Evolutionary conservation across 768 basidiomycete species (phyloP).

Genomic region (Boletus rubropictus): DNA sequence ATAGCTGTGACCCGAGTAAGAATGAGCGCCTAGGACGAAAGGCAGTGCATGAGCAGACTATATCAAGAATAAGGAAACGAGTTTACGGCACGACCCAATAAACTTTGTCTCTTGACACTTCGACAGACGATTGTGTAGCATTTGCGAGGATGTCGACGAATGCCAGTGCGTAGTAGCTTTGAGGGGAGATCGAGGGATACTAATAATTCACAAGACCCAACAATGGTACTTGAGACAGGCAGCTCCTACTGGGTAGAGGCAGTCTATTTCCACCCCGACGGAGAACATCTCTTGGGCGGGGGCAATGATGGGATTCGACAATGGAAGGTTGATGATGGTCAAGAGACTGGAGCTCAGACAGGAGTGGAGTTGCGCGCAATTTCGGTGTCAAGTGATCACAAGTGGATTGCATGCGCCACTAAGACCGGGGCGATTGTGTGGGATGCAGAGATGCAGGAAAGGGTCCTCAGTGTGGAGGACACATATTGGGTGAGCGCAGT

Average conservation of each 20-base stretch:
- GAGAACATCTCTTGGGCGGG: background rate
- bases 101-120: background rate
- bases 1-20: background rate
- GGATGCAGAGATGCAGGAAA: background rate
- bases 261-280: background rate
- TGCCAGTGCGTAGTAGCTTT: background rate
- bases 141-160: background rate
- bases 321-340: background rate
- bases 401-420: background rate
- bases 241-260: background rate
- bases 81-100: background rate
- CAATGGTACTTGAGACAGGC: background rate
- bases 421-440: rapidly evolving
- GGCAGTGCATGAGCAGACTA: background rate
- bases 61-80: background rate
- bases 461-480: background rate
- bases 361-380: rapidly evolving
- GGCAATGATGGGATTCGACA: background rate
- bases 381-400: background rate
- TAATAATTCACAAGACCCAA: background rate
- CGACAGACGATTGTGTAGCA: background rate
- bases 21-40: background rate
- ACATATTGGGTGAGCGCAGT: rapidly evolving
- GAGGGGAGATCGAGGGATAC: background rate
- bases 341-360: background rate